Conservation (phyloP, 352 stramenopile genomes). For the Globisporangium radiosum region DNA sequence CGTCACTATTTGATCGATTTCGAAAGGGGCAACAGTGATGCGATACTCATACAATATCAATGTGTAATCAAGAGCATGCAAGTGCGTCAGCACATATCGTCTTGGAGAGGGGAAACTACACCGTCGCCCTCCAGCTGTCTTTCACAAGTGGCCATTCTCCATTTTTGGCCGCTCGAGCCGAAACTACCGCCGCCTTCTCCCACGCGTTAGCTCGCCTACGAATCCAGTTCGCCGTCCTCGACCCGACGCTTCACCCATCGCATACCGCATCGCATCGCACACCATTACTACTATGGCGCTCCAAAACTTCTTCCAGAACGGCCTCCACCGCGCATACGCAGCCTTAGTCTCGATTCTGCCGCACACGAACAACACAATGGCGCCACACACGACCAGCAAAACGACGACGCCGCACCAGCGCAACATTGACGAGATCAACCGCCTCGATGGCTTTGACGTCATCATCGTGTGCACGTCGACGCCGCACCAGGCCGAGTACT, state of each 20-base stretch:
- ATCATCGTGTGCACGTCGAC: constrained; percentile 97
- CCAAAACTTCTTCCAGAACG: constrained; percentile 6
- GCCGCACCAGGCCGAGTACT: constrained; percentile 94
- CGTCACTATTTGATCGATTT: neutral
- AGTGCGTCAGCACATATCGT: neutral
- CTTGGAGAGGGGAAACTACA: too few relatives aligned
- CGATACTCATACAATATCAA: too few relatives aligned
- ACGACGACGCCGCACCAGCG: constrained; percentile 54
- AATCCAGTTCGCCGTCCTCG: neutral
- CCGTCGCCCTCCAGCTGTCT: too few relatives aligned
- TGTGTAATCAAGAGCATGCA: too few relatives aligned
- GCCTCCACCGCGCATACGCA: constrained; percentile 11
- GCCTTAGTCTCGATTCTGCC: constrained; percentile 11
- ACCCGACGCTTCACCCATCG: too few relatives aligned
- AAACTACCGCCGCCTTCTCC: constrained; percentile 6
- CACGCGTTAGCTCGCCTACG: constrained; percentile 1
- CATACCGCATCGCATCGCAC: too few relatives aligned
- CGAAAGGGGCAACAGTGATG: neutral
- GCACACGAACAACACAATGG: constrained; percentile 4
- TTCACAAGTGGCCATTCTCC: constrained; percentile 3
- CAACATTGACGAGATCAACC: constrained; percentile 85
- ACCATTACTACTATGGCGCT: constrained; percentile 10
- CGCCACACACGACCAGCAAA: neutral
- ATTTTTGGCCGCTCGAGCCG: constrained; percentile 13
- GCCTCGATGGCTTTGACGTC: constrained; percentile 91